Percentiles rank a stretch among this genome's conserved stretches.
Conservation (phyloP, 2,329 filamentous ascomycete species). For the Fusarium illudens region DNA sequence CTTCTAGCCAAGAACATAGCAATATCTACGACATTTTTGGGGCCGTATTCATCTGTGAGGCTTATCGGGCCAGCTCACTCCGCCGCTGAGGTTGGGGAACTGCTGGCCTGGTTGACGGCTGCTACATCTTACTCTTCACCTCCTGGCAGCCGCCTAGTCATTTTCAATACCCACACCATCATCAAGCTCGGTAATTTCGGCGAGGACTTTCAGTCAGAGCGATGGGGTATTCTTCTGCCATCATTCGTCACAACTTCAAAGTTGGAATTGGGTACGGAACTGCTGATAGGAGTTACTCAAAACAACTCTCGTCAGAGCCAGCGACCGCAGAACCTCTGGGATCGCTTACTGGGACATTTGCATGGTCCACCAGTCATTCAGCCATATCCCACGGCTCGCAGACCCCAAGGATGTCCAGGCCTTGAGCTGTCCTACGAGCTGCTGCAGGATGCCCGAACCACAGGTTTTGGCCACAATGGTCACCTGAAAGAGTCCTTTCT, state of each 20-base stretch:
- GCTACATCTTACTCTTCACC: neutral
- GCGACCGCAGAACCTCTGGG: neutral
- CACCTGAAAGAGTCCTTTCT: neutral
- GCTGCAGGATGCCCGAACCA: neutral
- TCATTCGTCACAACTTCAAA: too few species aligned
- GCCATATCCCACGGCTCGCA: neutral
- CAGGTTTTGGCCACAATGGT: neutral
- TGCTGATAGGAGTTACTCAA: neutral
- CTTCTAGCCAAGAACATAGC: neutral
- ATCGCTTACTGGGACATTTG: neutral
- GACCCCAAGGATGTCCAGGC: neutral
- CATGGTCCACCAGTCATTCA: neutral
- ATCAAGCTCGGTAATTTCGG: too few species aligned
- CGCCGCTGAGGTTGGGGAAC: neutral
- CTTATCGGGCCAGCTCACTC: neutral
- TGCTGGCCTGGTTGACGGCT: neutral
- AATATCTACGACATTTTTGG: too few species aligned
- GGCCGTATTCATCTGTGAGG: neutral
- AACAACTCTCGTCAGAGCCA: too few species aligned
- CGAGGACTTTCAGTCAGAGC: too few species aligned
- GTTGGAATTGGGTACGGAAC: neutral
- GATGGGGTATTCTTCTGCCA: too few species aligned
- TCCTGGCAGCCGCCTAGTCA: neutral
- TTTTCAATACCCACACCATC: neutral
- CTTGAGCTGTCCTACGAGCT: neutral